Conservation (phyloP, 1,139 yeast genomes). For the Blastobotrys petasosporus region DNA sequence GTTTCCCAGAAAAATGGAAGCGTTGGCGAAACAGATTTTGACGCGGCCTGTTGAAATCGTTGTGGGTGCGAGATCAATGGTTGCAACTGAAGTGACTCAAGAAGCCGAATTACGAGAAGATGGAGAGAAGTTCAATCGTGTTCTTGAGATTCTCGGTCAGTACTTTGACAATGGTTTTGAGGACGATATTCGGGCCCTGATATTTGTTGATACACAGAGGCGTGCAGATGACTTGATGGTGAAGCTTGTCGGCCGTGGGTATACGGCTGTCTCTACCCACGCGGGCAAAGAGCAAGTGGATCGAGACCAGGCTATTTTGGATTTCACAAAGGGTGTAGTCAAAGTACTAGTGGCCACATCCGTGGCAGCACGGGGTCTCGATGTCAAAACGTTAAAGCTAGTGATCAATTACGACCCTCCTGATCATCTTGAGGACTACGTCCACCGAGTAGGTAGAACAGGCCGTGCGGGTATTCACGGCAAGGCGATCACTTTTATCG, state of each 20-base stretch:
- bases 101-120: conserved; percentile 51
- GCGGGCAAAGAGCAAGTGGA: conserved; percentile 92
- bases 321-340: conserved; percentile 59
- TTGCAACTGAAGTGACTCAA: conserved; percentile 77
- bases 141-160: conserved; percentile 50
- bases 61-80: conserved; percentile 78
- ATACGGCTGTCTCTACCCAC: conserved; percentile 64
- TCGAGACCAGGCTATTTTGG: conserved; percentile 67
- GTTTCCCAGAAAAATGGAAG: conserved; percentile 73
- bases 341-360: conserved; percentile 81
- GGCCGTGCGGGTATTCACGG: conserved; percentile 88
- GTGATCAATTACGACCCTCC: conserved; percentile 90
- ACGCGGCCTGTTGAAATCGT: conserved; percentile 64
- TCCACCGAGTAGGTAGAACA: conserved; percentile 94
- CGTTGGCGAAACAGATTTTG: conserved; percentile 60
- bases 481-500: conserved; percentile 68
- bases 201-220: conserved; percentile 85
- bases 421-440: conserved; percentile 89
- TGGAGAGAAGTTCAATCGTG: conserved; percentile 47
- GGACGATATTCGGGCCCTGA: conserved; percentile 51
- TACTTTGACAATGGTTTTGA: conserved; percentile 29
- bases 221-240: conserved; percentile 67
- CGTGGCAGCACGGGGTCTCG: conserved; percentile 90
- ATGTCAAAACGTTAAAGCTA: conserved; percentile 72
- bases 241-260: conserved; percentile 51